Evolutionary conservation across 768 basidiomycete genomes (phyloP), one percentile per base, ranked within the genome.

Genomic region (Agrocybe pediades): DNA sequence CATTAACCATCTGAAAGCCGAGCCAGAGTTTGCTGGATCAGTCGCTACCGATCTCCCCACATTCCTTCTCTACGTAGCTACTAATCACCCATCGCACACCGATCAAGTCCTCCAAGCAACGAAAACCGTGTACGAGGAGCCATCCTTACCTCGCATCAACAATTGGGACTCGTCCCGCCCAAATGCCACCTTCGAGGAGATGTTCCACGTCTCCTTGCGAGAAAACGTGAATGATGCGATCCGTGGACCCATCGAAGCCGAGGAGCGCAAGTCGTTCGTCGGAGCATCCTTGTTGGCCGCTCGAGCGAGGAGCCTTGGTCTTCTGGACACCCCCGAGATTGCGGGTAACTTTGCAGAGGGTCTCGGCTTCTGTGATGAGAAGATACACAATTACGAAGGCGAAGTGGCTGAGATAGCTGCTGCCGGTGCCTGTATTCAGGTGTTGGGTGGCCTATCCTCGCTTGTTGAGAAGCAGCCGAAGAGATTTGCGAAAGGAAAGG

Each of bases 231-330:
- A 43, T 20, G 15, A 43, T 20, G 41, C 41, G 13, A 19, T 43
- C 41, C 41, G 5, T 43, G 41, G 41, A 6, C 41, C 41, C 41
- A 43, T 43, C 6, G 24, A 43, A 13, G 33, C 19, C 9, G 30
- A 70, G 68, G 33, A 36, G n/a, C 33, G 33, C n/a, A n/a, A 36
- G n/a, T 17, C 19, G 19, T 44, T 9, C 60, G 8, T 49, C 19
- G 48, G 8, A 15, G 48, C 48, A 24, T 49, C 48, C 17, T 26
- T 49, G 17, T 41, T 49, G 48, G 24, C 30, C 20, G 33, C 19
- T 6, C 48, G 48, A 5, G 20, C 39, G 15, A 40, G 48, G 33
- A 49, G 23, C 39, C 4, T 49, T 13, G 48, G 36, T 36, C 7
- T 49, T 5, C 33, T 49, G n/a, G 20, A 39, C 8, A 49, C 48